These are phyloP conservation scores for Tulasnella sp. DNA, from an alignment of 768 basidiomycete species.

Conservation along the genomic window DNA sequence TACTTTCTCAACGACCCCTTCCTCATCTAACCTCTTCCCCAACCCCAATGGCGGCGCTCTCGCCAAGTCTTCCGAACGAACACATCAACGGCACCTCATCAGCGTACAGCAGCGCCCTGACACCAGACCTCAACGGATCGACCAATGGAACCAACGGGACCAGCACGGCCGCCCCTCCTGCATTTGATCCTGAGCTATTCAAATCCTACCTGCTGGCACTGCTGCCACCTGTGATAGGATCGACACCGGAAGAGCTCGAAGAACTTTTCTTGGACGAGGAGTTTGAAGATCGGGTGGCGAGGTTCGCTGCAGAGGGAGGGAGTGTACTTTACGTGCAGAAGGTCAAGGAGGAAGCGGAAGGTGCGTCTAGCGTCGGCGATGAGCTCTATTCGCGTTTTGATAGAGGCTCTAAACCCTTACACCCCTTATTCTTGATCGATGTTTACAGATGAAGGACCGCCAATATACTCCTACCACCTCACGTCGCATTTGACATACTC, in stretches of 20 bases:
- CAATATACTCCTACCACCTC: constrained; percentile 54
- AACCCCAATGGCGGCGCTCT: neutral
- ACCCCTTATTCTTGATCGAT: neutral
- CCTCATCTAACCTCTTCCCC: neutral
- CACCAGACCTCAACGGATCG: constrained; percentile 1
- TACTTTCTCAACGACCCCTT: neutral
- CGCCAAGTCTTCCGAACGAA: neutral
- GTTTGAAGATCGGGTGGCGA: constrained; percentile 62
- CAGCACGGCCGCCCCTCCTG: neutral
- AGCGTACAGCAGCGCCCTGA: neutral
- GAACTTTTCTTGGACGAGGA: constrained; percentile 55
- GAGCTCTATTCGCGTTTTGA: neutral
- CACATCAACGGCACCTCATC: neutral
- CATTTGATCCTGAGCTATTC: constrained; percentile 62
- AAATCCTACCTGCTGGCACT: constrained; percentile 57
- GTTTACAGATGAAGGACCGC: constrained; percentile 48
- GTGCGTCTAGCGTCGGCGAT: constrained; percentile 30
- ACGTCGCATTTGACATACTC: constrained; percentile 71
- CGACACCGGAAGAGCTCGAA: constrained; percentile 50
- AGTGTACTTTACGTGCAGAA: constrained; percentile 78
- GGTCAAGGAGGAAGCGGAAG: constrained; percentile 59
- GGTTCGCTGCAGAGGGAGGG: constrained; percentile 65
- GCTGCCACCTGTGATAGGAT: constrained; percentile 75
- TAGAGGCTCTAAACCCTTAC: neutral
- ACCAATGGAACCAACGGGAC: neutral